phyloP scores from a whole-genome alignment of 768 basidiomycete genomes.

The Hericium rajendrae region DNA sequence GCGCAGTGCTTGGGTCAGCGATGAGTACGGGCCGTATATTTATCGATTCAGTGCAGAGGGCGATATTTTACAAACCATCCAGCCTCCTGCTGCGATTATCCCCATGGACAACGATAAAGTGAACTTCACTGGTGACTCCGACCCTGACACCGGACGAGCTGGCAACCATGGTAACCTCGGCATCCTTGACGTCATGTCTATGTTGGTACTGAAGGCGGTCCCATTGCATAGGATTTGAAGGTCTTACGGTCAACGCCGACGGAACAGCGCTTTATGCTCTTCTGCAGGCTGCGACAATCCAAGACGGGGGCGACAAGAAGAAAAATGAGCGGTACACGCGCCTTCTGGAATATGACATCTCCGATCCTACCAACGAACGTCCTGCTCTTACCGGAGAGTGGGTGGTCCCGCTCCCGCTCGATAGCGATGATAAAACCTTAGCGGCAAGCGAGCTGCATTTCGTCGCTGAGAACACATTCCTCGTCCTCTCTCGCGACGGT shows the following conservation, averaged over 20 bases:
- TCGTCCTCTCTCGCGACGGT: constrained; percentile 50
- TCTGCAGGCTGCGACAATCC: constrained; percentile 52
- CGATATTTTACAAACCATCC: constrained; percentile 42
- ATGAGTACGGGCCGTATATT: constrained; percentile 64
- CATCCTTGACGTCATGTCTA: background rate
- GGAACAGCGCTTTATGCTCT: constrained; percentile 48
- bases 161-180: constrained; percentile 40
- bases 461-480: constrained; percentile 41
- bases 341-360: constrained; percentile 45
- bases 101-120: constrained; percentile 36
- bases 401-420: constrained; percentile 48
- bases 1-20: constrained; percentile 52
- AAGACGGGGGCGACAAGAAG: constrained; percentile 48
- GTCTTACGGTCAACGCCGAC: constrained; percentile 39
- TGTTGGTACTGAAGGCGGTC: background rate
- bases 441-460: constrained; percentile 51
- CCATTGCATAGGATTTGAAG: constrained; percentile 40
- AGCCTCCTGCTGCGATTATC: constrained; percentile 47
- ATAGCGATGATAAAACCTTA: constrained; percentile 39
- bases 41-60: constrained; percentile 42
- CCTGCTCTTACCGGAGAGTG: constrained; percentile 45
- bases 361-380: constrained; percentile 15
- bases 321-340: constrained; percentile 43
- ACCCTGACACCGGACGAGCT: constrained; percentile 43
- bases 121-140: constrained; percentile 40